phyloP scores from a whole-genome alignment of 78 protist species.

The Cyanophora paradoxa region DNA sequence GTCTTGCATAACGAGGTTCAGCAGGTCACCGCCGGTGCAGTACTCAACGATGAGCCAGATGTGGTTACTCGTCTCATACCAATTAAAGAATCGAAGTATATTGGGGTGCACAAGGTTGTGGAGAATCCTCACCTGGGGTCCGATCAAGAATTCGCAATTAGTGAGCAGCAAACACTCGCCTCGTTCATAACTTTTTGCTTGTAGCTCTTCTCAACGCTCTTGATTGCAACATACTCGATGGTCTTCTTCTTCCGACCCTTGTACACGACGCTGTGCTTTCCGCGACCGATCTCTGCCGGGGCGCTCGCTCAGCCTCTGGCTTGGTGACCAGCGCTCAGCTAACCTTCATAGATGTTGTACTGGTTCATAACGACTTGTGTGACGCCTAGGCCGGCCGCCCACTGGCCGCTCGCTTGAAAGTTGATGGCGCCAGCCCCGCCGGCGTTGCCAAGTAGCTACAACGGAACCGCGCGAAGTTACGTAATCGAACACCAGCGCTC shows the following conservation, averaged over 20 bases:
- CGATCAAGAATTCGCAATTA: neutral
- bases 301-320: too few species aligned
- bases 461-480: too few species aligned
- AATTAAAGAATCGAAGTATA: conserved; percentile 26
- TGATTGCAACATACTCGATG: conserved; percentile 45
- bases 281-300: conserved; percentile 52
- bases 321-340: too few species aligned
- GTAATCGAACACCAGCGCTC: too few species aligned
- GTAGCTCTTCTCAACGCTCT: conserved; percentile 31
- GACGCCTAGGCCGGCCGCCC: too few species aligned
- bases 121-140: conserved; percentile 39
- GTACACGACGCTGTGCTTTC: conserved; percentile 33
- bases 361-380: too few species aligned
- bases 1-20: conserved; percentile 15
- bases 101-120: conserved; percentile 40
- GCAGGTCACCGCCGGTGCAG: conserved; percentile 49
- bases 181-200: neutral
- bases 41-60: conserved; percentile 54
- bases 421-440: too few species aligned
- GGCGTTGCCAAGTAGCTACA: too few species aligned
- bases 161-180: neutral
- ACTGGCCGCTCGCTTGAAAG: too few species aligned
- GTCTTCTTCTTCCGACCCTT: conserved; percentile 40
- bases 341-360: too few species aligned
- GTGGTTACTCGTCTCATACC: conserved; percentile 60